Evolutionary conservation across 306 rosid species (phyloP).

Genomic region (Calophaca sinica): DNA sequence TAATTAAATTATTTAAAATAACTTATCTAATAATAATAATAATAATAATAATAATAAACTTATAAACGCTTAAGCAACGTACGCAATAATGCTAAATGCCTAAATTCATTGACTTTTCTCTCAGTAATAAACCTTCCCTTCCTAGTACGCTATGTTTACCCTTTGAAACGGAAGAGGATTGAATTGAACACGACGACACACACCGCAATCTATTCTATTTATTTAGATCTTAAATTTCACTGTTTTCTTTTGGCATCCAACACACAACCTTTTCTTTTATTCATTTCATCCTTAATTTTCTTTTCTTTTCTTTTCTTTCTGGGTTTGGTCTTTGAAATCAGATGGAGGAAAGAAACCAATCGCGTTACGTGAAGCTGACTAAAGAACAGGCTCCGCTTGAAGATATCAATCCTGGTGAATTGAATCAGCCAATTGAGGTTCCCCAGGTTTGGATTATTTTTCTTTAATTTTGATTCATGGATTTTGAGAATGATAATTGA

Average conservation of each 20-base stretch:
- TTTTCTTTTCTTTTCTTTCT: slow-evolving; percentile 18
- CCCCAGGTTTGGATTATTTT: slow-evolving; percentile 57
- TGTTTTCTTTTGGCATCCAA: too few species aligned
- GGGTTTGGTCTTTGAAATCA: slow-evolving; percentile 37
- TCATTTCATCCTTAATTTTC: neutral
- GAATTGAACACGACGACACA: too few species aligned
- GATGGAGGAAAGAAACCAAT: slow-evolving; percentile 80
- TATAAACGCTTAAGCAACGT: too few species aligned
- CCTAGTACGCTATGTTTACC: neutral
- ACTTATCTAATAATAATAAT: too few species aligned
- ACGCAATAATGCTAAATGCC: too few species aligned
- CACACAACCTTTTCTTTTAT: too few species aligned
- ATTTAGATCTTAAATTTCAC: too few species aligned
- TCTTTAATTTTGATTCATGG: neutral
- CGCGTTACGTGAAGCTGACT: slow-evolving; percentile 63
- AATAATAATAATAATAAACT: too few species aligned
- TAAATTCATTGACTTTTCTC: too few species aligned
- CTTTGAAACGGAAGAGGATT: neutral
- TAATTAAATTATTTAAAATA: too few species aligned
- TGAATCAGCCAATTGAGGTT: slow-evolving; percentile 73
- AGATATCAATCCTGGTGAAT: slow-evolving; percentile 73
- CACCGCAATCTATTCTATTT: too few species aligned
- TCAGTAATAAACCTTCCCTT: neutral
- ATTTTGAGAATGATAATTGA: neutral
- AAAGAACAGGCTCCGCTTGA: slow-evolving; percentile 60